Percentiles rank a stretch among this genome's conserved stretches.
Evolutionary conservation across 2,329 filamentous ascomycete species (phyloP).

Genomic region (Orbilia javanica): DNA sequence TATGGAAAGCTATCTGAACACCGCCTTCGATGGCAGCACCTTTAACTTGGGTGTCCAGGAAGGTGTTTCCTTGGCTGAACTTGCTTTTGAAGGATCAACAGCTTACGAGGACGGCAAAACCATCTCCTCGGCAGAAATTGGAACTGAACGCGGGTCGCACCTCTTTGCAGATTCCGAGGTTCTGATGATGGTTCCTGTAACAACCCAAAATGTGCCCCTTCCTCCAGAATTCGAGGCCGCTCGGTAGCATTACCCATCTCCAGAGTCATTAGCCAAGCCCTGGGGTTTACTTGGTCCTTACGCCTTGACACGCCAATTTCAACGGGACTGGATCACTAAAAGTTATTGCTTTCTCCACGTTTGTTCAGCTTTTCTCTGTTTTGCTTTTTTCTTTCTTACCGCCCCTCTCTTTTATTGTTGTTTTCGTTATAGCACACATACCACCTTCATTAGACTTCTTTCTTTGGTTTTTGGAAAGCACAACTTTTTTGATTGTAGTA

Average conservation of each 20-base stretch:
- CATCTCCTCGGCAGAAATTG: slow-evolving; percentile 48
- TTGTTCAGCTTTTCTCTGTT: slow-evolving; percentile 34
- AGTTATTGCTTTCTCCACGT: slow-evolving; percentile 57
- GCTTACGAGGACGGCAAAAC: slow-evolving; percentile 55
- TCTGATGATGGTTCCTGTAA: slow-evolving; percentile 58
- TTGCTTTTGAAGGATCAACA: slow-evolving; percentile 42
- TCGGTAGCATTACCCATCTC: slow-evolving; percentile 42
- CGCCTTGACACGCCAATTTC: slow-evolving; percentile 52
- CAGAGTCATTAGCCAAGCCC: slow-evolving; percentile 29
- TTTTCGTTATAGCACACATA: slow-evolving; percentile 41
- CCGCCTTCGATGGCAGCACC: slow-evolving; percentile 49
- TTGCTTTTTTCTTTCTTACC: slow-evolving; percentile 34
- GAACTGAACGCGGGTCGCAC: slow-evolving; percentile 47
- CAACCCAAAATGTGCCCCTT: slow-evolving; percentile 50
- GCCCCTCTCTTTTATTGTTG: slow-evolving; percentile 25
- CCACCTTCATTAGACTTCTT: slow-evolving; percentile 51
- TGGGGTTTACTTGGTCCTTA: slow-evolving; percentile 46
- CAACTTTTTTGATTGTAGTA: slow-evolving; percentile 55
- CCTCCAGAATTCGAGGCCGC: slow-evolving; percentile 53
- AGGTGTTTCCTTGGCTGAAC: slow-evolving; percentile 47
- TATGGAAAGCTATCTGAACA: slow-evolving; percentile 57
- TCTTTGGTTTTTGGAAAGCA: slow-evolving; percentile 55
- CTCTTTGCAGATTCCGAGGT: slow-evolving; percentile 56
- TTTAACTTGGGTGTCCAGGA: slow-evolving; percentile 56
- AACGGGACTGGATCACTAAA: slow-evolving; percentile 58